Evolutionary conservation across 176 grass and related monocot genomes (phyloP).

Genomic region (Musa troglodytarum): DNA sequence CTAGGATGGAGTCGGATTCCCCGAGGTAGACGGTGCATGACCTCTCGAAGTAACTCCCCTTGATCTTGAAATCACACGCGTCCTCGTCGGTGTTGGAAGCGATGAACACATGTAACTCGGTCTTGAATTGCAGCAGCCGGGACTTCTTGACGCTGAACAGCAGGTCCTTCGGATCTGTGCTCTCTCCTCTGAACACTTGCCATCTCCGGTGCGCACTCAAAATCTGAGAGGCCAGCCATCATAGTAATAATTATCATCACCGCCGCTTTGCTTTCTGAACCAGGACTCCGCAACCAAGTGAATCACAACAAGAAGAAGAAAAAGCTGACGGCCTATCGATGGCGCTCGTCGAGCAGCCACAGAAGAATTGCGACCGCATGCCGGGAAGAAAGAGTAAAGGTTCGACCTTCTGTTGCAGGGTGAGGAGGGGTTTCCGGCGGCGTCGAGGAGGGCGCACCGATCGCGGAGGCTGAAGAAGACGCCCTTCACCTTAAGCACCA

Average conservation of each 20-base stretch:
- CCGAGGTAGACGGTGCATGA: background rate
- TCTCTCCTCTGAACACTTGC: conserved; percentile 41
- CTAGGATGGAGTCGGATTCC: background rate
- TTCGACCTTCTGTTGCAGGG: conserved; percentile 26
- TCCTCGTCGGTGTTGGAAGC: background rate
- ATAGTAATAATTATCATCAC: background rate
- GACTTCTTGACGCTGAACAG: conserved; percentile 36
- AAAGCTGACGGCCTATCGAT: background rate
- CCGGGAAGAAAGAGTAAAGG: too few relatives aligned
- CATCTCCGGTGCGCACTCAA: conserved; percentile 9
- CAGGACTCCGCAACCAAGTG: too few relatives aligned
- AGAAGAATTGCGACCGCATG: too few relatives aligned
- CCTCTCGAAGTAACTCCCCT: background rate
- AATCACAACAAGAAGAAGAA: background rate
- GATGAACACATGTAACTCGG: background rate
- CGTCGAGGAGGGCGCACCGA: conserved; percentile 34
- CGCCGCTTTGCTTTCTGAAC: too few relatives aligned
- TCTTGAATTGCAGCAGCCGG: background rate
- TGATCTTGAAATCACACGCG: conserved; percentile 7
- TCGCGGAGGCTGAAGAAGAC: conserved; percentile 26
- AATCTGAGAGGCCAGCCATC: conserved; percentile 17
- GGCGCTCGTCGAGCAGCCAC: too few relatives aligned
- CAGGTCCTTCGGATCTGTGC: conserved; percentile 25
- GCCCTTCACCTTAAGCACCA: conserved; percentile 38
- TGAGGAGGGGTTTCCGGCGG: conserved; percentile 29